Percentiles rank a stretch among this genome's conserved stretches.
These are phyloP conservation scores for Coffea eugenioides DNA, from an alignment of 257 asterid species.

Conservation along the genomic window DNA sequence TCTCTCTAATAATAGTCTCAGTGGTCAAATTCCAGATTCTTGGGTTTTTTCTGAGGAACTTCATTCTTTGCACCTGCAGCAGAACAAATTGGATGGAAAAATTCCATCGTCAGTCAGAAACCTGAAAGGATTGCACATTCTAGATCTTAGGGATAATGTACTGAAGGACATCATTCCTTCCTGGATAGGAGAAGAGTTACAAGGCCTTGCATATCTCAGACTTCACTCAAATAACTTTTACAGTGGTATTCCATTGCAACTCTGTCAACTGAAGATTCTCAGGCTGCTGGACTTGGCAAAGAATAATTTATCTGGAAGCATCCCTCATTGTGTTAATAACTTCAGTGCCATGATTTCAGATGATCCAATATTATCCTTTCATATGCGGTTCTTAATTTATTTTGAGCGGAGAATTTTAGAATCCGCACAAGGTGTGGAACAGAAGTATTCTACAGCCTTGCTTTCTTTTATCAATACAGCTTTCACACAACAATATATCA, in stretches of 20 bases:
- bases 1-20: conserved; percentile 20
- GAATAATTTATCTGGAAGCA: conserved; percentile 26
- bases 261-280: conserved; percentile 27
- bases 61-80: conserved; percentile 25
- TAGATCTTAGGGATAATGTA: conserved; percentile 29
- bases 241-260: conserved; percentile 26
- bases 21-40: conserved; percentile 29
- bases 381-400: not conserved
- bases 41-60: conserved; percentile 17
- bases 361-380: not conserved
- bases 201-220: conserved; percentile 17
- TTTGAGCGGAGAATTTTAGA: conserved; percentile 3
- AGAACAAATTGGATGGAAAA: conserved; percentile 26
- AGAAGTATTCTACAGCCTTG: conserved; percentile 9
- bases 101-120: conserved; percentile 18
- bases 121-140: not conserved
- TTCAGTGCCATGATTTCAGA: conserved; percentile 26
- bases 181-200: conserved; percentile 24
- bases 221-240: conserved; percentile 26
- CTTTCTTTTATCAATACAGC: conserved; percentile 15
- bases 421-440: conserved; percentile 12
- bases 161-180: conserved; percentile 17
- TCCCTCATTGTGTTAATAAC: conserved; percentile 20
- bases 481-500: conserved; percentile 11
- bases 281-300: conserved; percentile 30